Base-by-base conservation (phyloP, 108 stramenopile genomes). In the Skeletonema costatum region DNA sequence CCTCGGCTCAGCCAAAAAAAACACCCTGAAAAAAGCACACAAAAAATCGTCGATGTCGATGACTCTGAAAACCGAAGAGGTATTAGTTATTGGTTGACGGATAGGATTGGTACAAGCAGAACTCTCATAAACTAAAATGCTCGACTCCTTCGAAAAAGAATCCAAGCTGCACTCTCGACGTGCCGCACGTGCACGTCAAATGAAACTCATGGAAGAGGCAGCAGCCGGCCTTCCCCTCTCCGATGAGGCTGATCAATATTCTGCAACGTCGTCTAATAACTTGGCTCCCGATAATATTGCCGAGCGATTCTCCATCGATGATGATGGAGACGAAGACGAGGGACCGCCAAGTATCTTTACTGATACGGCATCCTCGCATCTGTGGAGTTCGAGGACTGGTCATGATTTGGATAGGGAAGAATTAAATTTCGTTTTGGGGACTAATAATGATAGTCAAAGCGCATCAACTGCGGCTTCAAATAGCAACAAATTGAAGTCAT, bases 201-300 rank as follows among this genome's bases (percentile, higher is more conserved):
- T 82, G 81, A 63, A 65, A 3, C 53, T 82, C 19, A 82, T 82
- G 81, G 81, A 82, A 56, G 81, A 82, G 65, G 81, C 81, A n/a
- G 74, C 81, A 25, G 66, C 74, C 17, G 81, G 81, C 14, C 25
- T 77, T 10, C 68, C 70, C 5, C 60, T 61, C 3, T 14, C 31
- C 14, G 32, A 35, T 3, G 60, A 61, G 31, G 60, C 60, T 14
- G 60, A 33, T 31, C 32, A 31, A 33, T 33, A 13, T 5, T 61
- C 60, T 31, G 3, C 71, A 53, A 59, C 5, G 3, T 17, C 44
- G 4, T 16, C 14, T 35, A 25, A 61, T 21, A 61, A 61, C n/a
- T 61, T 61, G 13, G 2, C 35, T 31, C 9, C 48, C 35, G 38
- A 65, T 64, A 41, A 12, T 41, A 12, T 12, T 41, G 60, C 29